These are phyloP conservation scores for Crithidia expoeki DNA, from an alignment of 208 protist species.

Conservation along the genomic window DNA sequence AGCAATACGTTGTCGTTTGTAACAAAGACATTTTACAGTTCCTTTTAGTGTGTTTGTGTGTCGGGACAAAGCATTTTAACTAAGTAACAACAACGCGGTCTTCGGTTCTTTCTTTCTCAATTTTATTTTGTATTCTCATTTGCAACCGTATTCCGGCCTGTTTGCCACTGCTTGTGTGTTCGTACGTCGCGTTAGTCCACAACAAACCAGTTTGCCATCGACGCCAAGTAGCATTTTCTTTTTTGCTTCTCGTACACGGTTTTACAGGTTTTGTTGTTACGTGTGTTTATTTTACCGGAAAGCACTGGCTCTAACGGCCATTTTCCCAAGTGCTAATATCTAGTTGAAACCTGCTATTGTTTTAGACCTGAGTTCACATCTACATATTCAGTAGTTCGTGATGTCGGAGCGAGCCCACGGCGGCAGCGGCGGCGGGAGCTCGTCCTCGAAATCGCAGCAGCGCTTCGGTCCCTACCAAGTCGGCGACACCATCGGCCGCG, in stretches of 20 bases:
- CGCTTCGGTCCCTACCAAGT: conserved; percentile 87
- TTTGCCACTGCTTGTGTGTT: neutral
- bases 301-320: neutral
- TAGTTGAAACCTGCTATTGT: neutral
- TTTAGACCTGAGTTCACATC: neutral
- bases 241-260: neutral
- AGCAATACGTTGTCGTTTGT: neutral
- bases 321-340: neutral
- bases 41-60: too few relatives aligned
- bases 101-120: neutral
- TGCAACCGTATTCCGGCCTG: neutral
- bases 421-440: neutral
- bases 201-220: neutral
- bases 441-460: conserved; percentile 40
- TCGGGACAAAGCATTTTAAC: too few relatives aligned
- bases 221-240: neutral
- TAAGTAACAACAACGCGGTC: too few relatives aligned
- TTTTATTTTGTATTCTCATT: neutral
- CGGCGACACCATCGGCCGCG: conserved; percentile 79
- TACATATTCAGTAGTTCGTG: neutral
- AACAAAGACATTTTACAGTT: neutral
- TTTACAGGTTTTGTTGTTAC: neutral
- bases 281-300: neutral
- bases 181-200: neutral
- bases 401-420: conserved; percentile 26